Base-by-base conservation (phyloP, 257 asterid genomes). In the Solanum paucissectum region DNA sequence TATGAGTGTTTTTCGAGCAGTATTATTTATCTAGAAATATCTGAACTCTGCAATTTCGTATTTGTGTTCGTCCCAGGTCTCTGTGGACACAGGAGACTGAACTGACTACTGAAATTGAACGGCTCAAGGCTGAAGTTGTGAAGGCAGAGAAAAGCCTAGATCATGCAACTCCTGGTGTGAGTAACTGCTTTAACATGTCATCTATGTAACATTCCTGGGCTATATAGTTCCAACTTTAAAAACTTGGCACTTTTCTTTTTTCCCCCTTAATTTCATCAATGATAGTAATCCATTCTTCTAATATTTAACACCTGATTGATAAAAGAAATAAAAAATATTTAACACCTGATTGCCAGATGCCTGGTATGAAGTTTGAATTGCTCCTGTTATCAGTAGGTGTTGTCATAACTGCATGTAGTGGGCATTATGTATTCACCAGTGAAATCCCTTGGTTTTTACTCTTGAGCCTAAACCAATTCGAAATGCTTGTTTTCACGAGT, bases 61-160 rank as follows among this genome's bases (percentile, higher is more conserved):
- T 38, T 52, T 83, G 84, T 74, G 58, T 87, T 68, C 36, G 14
- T 36, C 84, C 72, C 90, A 97, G 99, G 96, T 91, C 96, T 55
- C 83, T 97, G 93, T 97, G 99, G 99, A 96, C 75, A 88, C 92
- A 89, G 90, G 99, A 97, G 91, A 94, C 90, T 85, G 95, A 95
- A 87, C 92, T 95, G 83, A 77, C 91, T 87, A 88, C 95, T 87
- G 99, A 97, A 89, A 94, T 94, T 90, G 99, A 95, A 87, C 92
- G 91, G 92, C 98, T 95, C 83, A 95, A 93, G 83, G 91, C 96
- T 25, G 99, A 97, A 89, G 96, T 97, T 88, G 93, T 88, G 84
- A 95, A 96, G 94, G 98, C 99, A 75, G 98, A 95, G 94, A 97
- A 96, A 95, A 95, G 94, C 91, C 98, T 97, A 21, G 99, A 97